Base-by-base conservation (phyloP, 1,139 yeast species). In the Magnusiomyces paraingens region DNA sequence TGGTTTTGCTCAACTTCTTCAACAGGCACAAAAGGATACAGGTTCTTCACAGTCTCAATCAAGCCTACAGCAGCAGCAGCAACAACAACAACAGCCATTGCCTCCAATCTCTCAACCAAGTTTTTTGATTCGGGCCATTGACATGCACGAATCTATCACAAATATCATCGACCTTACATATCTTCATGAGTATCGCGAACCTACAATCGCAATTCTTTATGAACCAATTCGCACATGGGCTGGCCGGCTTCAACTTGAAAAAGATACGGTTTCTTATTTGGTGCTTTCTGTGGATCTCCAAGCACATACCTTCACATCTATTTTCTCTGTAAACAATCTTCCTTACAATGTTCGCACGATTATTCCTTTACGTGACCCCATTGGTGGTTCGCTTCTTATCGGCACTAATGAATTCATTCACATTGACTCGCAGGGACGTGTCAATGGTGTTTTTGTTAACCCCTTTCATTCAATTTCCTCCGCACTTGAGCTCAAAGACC, bases 381-480 rank as follows among this genome's bases (percentile, higher is more conserved):
- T 86, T 48, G 86, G 85, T 57, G 95, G 95, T 1, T 75, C 84
- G 47, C 71, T 90, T 15, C 68, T 90, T 20, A 55, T 87, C 8
- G 97, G 97, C 1, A 78, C 86, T 35, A 90, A 91, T 65, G 89
- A 86, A 61, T 63, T 91, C 15, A 72, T 89, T 17, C 94, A 88
- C 66, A 78, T 90, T 21, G 96, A 90, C 65, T 82, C 88, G 52
- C 83, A 94, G 1, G 97, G 97, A 10, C 79, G 85, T 26, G 68
- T 78, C 1, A 79, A 81, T 61, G 86, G 91, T 42, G 73, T 85
- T 0, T 83, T 86, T 1, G 81, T 85, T 4, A 88, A 87, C 65
- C 39, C 48, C 5, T 72, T 75, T 55, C 84, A 61, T 49, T 79
- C 82, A 15, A 71, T 74, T 35, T 74, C 76, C 44, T 80, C 91